Conservation (phyloP, 495 filamentous ascomycete species). For the Recurvomyces mirabilis region DNA sequence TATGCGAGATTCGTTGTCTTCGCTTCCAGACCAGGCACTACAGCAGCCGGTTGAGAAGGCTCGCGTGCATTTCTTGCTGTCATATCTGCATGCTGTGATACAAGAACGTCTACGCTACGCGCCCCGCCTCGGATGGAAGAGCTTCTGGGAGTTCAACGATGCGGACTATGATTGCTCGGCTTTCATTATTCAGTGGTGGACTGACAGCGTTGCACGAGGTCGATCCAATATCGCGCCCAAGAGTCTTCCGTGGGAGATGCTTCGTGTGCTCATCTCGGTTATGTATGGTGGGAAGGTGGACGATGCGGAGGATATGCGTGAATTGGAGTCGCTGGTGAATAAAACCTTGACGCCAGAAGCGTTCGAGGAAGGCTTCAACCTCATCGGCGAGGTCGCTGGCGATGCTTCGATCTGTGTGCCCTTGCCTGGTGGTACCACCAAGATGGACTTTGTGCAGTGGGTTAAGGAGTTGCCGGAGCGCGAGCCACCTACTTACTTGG, state of each 20-base stretch:
- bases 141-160: slow-evolving; percentile 99
- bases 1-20: slow-evolving; percentile 94
- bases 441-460: slow-evolving; percentile 84
- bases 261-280: slow-evolving; percentile 80
- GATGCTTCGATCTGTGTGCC: slow-evolving; percentile 52
- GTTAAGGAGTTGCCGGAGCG: slow-evolving; percentile 85
- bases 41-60: slow-evolving; percentile 83
- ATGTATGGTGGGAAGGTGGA: slow-evolving; percentile 98
- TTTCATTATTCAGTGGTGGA: slow-evolving; percentile 92
- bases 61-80: slow-evolving; percentile 82
- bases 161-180: slow-evolving; percentile 97
- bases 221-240: slow-evolving; percentile 84
- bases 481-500: slow-evolving; percentile 94
- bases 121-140: slow-evolving; percentile 91
- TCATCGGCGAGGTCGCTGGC: slow-evolving; percentile 51
- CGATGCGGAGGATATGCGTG: slow-evolving; percentile 70
- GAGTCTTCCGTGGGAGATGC: slow-evolving; percentile 96
- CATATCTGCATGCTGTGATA: slow-evolving; percentile 90
- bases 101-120: slow-evolving; percentile 94
- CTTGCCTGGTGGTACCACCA: slow-evolving; percentile 65
- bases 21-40: slow-evolving; percentile 60
- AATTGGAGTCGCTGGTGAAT: slow-evolving; percentile 60
- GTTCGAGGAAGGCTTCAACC: slow-evolving; percentile 81
- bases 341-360: slow-evolving; percentile 71
- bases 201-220: slow-evolving; percentile 66